Percentiles rank a stretch among this genome's conserved stretches.
Evolutionary conservation across 176 grass and related monocot species (phyloP).

Genomic region (Cenchrus americanus): DNA sequence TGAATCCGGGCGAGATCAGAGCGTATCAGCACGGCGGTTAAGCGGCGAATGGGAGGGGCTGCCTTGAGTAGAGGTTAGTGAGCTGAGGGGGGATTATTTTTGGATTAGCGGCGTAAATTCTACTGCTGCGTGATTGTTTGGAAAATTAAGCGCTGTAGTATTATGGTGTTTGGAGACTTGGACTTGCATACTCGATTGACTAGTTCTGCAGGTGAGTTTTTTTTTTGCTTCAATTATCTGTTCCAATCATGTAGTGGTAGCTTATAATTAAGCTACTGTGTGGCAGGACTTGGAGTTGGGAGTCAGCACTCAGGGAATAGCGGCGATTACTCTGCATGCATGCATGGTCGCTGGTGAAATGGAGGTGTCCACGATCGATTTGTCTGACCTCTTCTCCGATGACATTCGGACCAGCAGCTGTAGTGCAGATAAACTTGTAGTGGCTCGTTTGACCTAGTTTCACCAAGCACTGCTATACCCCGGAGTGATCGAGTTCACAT

Average conservation of each 20-base stretch:
- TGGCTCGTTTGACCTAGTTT: conserved; percentile 3
- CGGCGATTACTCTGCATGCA: background rate
- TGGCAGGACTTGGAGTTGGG: background rate
- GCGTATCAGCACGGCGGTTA: conserved; percentile 3
- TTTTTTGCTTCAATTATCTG: background rate
- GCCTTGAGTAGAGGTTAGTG: background rate
- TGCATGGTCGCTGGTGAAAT: background rate
- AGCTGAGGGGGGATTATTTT: background rate
- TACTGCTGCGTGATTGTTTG: background rate
- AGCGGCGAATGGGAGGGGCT: conserved; percentile 3
- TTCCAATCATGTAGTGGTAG: too few species aligned
- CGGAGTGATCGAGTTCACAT: background rate
- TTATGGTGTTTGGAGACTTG: background rate
- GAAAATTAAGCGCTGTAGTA: background rate
- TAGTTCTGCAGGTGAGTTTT: conserved; percentile 23
- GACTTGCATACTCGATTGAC: conserved; percentile 6
- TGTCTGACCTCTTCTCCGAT: conserved; percentile 33
- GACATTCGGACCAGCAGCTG: background rate
- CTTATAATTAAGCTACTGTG: background rate
- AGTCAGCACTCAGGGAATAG: conserved; percentile 12
- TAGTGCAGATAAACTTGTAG: background rate
- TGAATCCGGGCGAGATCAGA: background rate
- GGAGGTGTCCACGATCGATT: background rate
- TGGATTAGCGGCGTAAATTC: background rate
- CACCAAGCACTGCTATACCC: background rate